A percentile compares a stretch with the other conserved stretches of the same genome.
phyloP scores from a whole-genome alignment of 148 eudicot genomes.

The Gaultheria prostrata region DNA sequence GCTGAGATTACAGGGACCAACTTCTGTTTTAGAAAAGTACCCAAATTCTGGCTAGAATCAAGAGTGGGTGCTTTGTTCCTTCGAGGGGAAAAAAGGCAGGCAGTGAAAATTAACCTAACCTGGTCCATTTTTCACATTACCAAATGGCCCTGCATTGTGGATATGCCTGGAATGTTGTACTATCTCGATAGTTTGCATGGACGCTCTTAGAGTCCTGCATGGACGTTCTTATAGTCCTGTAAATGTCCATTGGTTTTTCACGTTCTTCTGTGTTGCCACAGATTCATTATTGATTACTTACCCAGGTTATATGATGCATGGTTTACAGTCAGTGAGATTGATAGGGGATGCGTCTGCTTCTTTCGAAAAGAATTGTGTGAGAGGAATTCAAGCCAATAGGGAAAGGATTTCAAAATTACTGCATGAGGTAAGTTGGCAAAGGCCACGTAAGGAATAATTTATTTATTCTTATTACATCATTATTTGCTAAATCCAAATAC shows the following conservation, averaged over 20 bases:
- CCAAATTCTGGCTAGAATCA: background rate
- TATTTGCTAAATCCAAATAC: background rate
- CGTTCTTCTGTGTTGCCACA: constrained; percentile 11
- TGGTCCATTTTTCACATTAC: background rate
- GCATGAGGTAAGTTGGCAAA: constrained; percentile 63
- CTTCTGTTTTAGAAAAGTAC: background rate
- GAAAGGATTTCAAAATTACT: constrained; percentile 79
- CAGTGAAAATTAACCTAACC: background rate
- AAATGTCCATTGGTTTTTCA: background rate
- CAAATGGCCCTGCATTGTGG: background rate
- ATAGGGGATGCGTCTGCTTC: constrained; percentile 93
- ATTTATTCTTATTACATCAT: background rate
- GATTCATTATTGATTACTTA: background rate
- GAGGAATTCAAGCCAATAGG: constrained; percentile 89
- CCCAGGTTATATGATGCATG: background rate
- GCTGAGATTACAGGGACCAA: background rate
- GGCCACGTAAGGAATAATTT: background rate
- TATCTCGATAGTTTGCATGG: background rate
- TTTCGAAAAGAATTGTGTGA: constrained; percentile 92
- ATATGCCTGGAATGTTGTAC: background rate
- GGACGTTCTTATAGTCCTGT: background rate
- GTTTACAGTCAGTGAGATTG: constrained; percentile 70
- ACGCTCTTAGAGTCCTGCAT: background rate
- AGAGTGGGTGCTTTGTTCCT: background rate
- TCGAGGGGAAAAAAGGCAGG: background rate